Percentiles rank a stretch among this genome's conserved stretches.
These are phyloP conservation scores for Alternaria ventricosa DNA, from an alignment of 2,329 filamentous ascomycete species.

Conservation along the genomic window DNA sequence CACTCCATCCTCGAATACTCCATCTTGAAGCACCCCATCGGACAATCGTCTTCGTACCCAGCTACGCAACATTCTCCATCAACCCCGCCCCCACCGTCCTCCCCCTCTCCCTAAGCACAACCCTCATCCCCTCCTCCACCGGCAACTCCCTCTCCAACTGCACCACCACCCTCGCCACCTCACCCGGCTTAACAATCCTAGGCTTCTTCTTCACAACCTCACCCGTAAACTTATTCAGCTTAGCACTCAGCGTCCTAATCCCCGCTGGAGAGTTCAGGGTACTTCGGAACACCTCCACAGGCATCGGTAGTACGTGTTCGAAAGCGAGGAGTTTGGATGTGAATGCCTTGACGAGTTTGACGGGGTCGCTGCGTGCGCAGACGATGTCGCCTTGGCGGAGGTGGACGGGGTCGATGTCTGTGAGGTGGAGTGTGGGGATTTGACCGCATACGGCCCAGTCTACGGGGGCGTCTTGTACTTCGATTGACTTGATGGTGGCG, in stretches of 20 bases:
- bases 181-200: slow-evolving; percentile 79
- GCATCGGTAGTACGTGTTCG: slow-evolving; percentile 86
- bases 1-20: rapidly evolving
- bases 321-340: slow-evolving; percentile 87
- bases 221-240: slow-evolving; percentile 80
- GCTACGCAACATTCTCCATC: slow-evolving; percentile 62
- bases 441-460: slow-evolving; percentile 96
- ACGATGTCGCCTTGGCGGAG: slow-evolving; percentile 81
- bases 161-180: slow-evolving; percentile 77
- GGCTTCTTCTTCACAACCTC: slow-evolving; percentile 82
- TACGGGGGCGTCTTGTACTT: slow-evolving; percentile 72
- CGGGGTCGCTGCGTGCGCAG: slow-evolving; percentile 72
- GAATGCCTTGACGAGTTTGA: slow-evolving; percentile 75
- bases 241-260: slow-evolving; percentile 73
- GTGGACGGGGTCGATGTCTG: slow-evolving; percentile 83
- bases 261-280: slow-evolving; percentile 78
- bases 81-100: slow-evolving; percentile 87
- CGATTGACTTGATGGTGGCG: slow-evolving; percentile 80
- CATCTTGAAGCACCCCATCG: no score
- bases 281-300: slow-evolving; percentile 86
- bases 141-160: slow-evolving; percentile 77
- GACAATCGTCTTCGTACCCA: no score
- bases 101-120: slow-evolving; percentile 81
- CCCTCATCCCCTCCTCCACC: slow-evolving; percentile 77
- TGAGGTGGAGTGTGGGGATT: slow-evolving; percentile 82